phyloP scores from a whole-genome alignment of 2,329 filamentous ascomycete species.

The Celoporthe dispersa region DNA sequence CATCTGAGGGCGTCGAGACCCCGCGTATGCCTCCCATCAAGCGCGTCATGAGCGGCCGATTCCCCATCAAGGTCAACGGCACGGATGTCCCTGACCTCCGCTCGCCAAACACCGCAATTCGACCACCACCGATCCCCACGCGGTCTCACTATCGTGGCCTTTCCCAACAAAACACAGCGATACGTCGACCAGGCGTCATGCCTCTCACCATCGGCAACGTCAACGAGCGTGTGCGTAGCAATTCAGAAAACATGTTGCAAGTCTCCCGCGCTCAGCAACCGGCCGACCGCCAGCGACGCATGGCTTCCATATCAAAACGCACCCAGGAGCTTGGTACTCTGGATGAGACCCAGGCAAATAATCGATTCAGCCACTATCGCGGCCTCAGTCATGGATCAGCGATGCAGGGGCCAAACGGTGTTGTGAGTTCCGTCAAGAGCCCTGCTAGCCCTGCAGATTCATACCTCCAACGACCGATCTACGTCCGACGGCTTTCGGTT shows the following conservation, averaged over 20 bases:
- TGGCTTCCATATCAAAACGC: conserved; percentile 66
- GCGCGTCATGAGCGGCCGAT: conserved; percentile 66
- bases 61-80: conserved; percentile 72
- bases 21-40: conserved; percentile 69
- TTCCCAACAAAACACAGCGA: conserved; percentile 68
- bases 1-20: conserved; percentile 77
- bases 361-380: conserved; percentile 69
- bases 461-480: conserved; percentile 61
- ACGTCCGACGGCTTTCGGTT: conserved; percentile 66
- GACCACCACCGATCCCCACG: conserved; percentile 77
- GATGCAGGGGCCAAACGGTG: conserved; percentile 57
- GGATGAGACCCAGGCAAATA: conserved; percentile 65
- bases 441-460: conserved; percentile 65
- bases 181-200: conserved; percentile 74
- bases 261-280: conserved; percentile 47
- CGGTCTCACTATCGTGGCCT: conserved; percentile 80
- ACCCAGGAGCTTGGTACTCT: conserved; percentile 64
- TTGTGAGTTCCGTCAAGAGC: conserved; percentile 48
- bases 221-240: conserved; percentile 69
- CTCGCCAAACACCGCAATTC: conserved; percentile 64
- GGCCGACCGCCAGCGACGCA: conserved; percentile 61
- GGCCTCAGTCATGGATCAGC: conserved; percentile 71
- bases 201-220: conserved; percentile 70
- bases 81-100: conserved; percentile 69
- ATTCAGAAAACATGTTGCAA: conserved; percentile 65